Evolutionary conservation across 148 eudicot genomes (phyloP).

Genomic region (Silene uniflora): DNA sequence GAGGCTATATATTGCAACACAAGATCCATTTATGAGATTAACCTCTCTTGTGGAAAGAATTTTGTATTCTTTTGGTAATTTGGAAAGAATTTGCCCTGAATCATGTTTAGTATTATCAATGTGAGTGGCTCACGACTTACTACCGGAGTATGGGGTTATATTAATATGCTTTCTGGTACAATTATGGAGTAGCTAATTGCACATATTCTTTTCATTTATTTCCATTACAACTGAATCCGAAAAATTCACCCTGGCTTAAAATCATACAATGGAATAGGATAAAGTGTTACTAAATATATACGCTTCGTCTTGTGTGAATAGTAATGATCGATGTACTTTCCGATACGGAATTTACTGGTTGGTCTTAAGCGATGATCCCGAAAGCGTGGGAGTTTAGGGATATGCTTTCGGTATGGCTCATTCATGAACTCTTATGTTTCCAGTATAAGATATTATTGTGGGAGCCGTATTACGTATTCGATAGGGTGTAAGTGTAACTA

Average conservation of each 20-base stretch:
- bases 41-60: neutral
- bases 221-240: neutral
- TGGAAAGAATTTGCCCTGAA: no score
- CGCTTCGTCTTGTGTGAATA: neutral
- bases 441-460: neutral
- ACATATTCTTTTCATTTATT: neutral
- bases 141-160: neutral
- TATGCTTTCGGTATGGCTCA: no score
- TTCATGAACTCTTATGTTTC: neutral
- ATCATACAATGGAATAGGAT: neutral
- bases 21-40: neutral
- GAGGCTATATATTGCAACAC: neutral
- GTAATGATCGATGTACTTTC: neutral
- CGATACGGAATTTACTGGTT: neutral
- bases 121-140: neutral
- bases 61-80: no score
- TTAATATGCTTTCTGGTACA: neutral
- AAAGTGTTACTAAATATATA: neutral
- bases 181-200: neutral
- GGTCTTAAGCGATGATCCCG: no score
- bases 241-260: neutral
- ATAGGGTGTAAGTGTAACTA: neutral
- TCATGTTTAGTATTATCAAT: neutral
- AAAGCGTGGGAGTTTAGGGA: no score
- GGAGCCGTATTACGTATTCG: neutral